Percentiles rank a stretch among this genome's conserved stretches.
phyloP scores from a whole-genome alignment of 2,329 filamentous ascomycete species.

The Nothomitra cinnamomea region DNA sequence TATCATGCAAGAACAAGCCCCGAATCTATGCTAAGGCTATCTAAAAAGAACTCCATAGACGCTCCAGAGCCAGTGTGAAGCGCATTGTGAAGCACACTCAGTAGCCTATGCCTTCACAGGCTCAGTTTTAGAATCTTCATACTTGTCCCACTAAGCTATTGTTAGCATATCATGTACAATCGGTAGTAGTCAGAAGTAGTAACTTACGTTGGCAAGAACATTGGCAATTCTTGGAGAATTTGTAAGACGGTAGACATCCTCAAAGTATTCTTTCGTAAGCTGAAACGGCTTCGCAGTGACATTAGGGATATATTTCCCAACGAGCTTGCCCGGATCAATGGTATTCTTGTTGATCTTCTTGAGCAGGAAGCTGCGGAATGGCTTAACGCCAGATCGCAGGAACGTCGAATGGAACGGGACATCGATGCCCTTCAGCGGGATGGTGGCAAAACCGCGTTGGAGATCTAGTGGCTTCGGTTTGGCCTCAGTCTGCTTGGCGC shows the following conservation, averaged over 20 bases:
- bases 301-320: slow-evolving; percentile 98
- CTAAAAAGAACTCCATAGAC: not conserved
- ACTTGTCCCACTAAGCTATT: slow-evolving; percentile 45
- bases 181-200: not conserved
- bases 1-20: not conserved
- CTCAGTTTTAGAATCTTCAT: slow-evolving; percentile 24
- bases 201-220: slow-evolving; percentile 53
- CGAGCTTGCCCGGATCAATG: slow-evolving; percentile 88
- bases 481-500: slow-evolving; percentile 67
- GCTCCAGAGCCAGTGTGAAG: not conserved
- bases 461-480: slow-evolving; percentile 83
- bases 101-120: slow-evolving; percentile 4
- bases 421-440: slow-evolving; percentile 91
- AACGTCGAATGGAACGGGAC: slow-evolving; percentile 99
- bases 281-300: slow-evolving; percentile 93
- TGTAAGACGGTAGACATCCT: slow-evolving; percentile 91
- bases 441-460: slow-evolving; percentile 90
- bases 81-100: not conserved
- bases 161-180: not conserved
- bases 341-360: slow-evolving; percentile 99
- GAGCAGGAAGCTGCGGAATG: slow-evolving; percentile 92
- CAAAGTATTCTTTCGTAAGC: slow-evolving; percentile 96
- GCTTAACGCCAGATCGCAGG: slow-evolving; percentile 93
- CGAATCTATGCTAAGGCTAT: not conserved
- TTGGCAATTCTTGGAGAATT: slow-evolving; percentile 62